These are phyloP conservation scores for Suillus discolor DNA, from an alignment of 768 basidiomycete genomes.

Conservation along the genomic window DNA sequence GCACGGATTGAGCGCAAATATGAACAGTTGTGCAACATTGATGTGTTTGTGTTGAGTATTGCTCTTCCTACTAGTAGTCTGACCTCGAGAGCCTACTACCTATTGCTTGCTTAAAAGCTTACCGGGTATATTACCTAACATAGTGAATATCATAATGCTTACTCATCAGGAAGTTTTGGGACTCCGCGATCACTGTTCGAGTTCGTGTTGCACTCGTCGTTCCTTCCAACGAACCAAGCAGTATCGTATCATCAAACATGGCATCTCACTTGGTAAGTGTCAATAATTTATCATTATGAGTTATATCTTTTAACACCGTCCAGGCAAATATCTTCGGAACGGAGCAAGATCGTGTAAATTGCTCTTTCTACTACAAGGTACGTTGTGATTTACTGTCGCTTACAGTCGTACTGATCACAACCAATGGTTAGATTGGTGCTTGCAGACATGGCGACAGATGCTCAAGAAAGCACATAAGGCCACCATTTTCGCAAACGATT, in stretches of 20 bases:
- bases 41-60: background rate
- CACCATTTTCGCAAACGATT: conserved; percentile 97
- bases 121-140: background rate
- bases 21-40: background rate
- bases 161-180: conserved; percentile 16
- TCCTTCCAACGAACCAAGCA: conserved; percentile 1
- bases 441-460: conserved; percentile 98
- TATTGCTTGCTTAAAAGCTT: background rate
- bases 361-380: conserved; percentile 98
- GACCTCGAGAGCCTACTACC: background rate
- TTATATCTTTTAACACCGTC: conserved; percentile 9
- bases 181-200: conserved; percentile 20
- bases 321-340: conserved; percentile 96
- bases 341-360: conserved; percentile 95
- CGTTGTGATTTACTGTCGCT: conserved; percentile 22
- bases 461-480: conserved; percentile 97
- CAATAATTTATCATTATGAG: background rate
- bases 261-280: conserved; percentile 77
- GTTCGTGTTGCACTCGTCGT: conserved; percentile 2
- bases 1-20: background rate
- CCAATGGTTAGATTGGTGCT: conserved; percentile 79
- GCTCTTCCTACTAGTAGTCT: background rate
- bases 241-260: conserved; percentile 33
- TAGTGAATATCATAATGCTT: background rate
- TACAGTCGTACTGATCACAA: background rate